Percentiles rank a stretch among this genome's conserved stretches.
Conservation (phyloP, 2,329 filamentous ascomycete genomes). For the Paracoccidioides lutzii region DNA sequence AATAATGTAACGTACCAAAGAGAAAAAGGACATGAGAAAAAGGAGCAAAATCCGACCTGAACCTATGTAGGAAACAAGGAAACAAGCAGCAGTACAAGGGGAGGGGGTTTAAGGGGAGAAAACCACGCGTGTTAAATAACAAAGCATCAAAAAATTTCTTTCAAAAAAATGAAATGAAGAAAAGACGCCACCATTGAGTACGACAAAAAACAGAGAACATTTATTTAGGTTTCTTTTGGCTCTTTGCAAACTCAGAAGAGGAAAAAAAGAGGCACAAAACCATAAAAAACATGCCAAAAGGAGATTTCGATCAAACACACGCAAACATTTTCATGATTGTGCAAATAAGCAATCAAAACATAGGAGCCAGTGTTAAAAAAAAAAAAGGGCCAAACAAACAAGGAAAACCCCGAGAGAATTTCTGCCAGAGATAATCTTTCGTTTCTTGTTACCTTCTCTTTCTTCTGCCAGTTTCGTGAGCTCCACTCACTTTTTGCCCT, state of each 20-base stretch:
- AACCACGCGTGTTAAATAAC: background rate
- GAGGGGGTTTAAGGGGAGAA: background rate
- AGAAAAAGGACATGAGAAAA: background rate
- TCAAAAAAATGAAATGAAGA: background rate
- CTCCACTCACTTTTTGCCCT: background rate
- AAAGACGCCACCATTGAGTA: conserved; percentile 5
- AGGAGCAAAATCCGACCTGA: background rate
- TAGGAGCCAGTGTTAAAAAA: background rate
- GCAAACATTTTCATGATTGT: background rate
- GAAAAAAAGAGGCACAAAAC: conserved; percentile 8
- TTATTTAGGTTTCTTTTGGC: conserved; percentile 2
- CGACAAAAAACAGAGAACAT: conserved; percentile 6
- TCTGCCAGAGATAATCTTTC: background rate
- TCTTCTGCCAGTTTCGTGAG: background rate
- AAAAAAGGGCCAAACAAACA: background rate
- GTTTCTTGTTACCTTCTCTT: background rate
- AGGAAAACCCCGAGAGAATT: background rate
- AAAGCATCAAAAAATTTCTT: background rate
- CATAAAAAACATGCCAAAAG: conserved; percentile 9
- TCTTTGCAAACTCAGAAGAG: conserved; percentile 8
- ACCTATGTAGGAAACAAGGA: background rate
- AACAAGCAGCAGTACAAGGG: background rate
- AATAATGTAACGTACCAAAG: background rate
- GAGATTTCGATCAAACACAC: background rate
- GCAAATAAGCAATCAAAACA: background rate